Conservation (phyloP, 140 eudicot genomes). For the Ambrosia hybrid region DNA sequence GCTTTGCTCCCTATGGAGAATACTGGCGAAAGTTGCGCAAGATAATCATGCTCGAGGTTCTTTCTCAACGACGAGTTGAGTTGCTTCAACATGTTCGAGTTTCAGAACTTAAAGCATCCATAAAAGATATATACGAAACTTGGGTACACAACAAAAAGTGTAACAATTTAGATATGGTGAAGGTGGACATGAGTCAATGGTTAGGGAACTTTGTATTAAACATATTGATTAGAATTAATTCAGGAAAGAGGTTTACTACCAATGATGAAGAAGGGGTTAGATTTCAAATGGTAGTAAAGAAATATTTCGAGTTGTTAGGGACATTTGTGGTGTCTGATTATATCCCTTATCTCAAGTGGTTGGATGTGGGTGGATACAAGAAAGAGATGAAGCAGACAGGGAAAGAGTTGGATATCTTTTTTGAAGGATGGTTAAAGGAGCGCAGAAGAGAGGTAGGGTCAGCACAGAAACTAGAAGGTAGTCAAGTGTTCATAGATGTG, state of each 20-base stretch:
- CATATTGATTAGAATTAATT: constrained; percentile 23
- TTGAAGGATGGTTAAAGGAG: constrained; percentile 39
- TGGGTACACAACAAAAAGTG: constrained; percentile 22
- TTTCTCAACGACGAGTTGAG: constrained; percentile 33
- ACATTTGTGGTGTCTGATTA: constrained; percentile 31
- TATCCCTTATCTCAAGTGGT: constrained; percentile 24
- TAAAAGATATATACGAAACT: constrained; percentile 17
- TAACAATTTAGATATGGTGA: constrained; percentile 18
- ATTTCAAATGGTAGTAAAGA: constrained; percentile 13
- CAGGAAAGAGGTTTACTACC: constrained; percentile 25
- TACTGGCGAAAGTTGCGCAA: constrained; percentile 42
- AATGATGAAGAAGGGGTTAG: constrained; percentile 23
- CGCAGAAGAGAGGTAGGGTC: constrained; percentile 14
- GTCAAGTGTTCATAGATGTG: constrained; percentile 41
- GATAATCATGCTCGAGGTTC: constrained; percentile 27
- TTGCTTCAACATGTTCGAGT: constrained; percentile 31
- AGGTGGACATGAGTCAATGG: constrained; percentile 28
- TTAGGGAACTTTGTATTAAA: constrained; percentile 23
- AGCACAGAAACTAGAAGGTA: background rate
- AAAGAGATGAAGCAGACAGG: constrained; percentile 26
- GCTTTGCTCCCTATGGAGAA: constrained; percentile 32
- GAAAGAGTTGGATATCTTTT: constrained; percentile 31
- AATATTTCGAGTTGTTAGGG: constrained; percentile 27
- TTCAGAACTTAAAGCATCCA: constrained; percentile 23
- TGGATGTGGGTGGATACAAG: constrained; percentile 36